phyloP scores from a whole-genome alignment of 2,329 filamentous ascomycete species.

The Fusarium sarcochroum region DNA sequence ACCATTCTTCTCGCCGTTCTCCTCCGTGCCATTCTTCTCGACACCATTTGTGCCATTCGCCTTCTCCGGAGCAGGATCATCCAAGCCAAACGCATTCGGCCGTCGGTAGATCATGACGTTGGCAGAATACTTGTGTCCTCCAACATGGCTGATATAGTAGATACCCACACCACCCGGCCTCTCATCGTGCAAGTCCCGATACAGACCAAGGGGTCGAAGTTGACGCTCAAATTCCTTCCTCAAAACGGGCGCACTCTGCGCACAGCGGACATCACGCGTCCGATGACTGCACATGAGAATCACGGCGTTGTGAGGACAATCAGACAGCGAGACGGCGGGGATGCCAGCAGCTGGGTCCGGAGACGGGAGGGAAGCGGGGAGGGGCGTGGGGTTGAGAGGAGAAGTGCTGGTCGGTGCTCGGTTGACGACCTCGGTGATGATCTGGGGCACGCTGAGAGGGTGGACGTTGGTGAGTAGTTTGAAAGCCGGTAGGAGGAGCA shows the following conservation, averaged over 20 bases:
- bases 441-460: conserved; percentile 77
- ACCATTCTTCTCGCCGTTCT: conserved; percentile 31
- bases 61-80: conserved; percentile 54
- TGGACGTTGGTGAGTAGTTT: conserved; percentile 86
- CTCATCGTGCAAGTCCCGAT: conserved; percentile 89
- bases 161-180: conserved; percentile 93
- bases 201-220: conserved; percentile 85
- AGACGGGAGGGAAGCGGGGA: conserved; percentile 55
- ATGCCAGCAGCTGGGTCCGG: conserved; percentile 48
- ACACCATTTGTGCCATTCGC: conserved; percentile 48
- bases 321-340: conserved; percentile 54
- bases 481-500: conserved; percentile 89
- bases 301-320: conserved; percentile 86
- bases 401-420: conserved; percentile 80
- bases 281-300: conserved; percentile 95
- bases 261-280: conserved; percentile 95
- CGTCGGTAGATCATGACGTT: conserved; percentile 93
- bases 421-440: conserved; percentile 80
- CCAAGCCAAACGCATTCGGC: conserved; percentile 69
- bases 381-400: conserved; percentile 63
- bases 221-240: conserved; percentile 90
- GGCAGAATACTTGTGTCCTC: conserved; percentile 95
- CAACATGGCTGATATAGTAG: conserved; percentile 96
- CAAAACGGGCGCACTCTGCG: conserved; percentile 92
- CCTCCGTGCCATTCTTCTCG: conserved; percentile 26